Percentiles rank a stretch among this genome's conserved stretches.
Evolutionary conservation across 208 protist genomes (phyloP).

Genomic region (Naegleria gruberi): DNA sequence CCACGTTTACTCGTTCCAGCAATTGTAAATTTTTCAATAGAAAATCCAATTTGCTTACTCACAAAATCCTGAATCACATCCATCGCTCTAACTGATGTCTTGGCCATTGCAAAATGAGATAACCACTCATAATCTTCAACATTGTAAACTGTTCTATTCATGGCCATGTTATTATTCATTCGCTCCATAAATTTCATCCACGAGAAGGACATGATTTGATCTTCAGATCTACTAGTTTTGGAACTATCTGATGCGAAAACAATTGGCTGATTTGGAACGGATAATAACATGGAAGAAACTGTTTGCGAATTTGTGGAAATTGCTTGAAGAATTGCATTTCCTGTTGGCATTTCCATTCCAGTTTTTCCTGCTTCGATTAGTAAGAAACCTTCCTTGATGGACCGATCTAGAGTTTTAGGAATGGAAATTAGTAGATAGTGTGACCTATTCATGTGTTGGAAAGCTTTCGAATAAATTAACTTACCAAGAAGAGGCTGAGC

Average conservation of each 20-base stretch:
- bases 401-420: neutral
- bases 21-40: too few relatives aligned
- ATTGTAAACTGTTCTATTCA: too few relatives aligned
- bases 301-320: neutral
- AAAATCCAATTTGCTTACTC: too few relatives aligned
- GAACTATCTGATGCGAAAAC: neutral
- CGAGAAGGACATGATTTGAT: neutral
- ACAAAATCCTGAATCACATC: too few relatives aligned
- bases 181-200: conserved; percentile 39
- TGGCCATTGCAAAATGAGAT: too few relatives aligned
- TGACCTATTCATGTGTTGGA: neutral
- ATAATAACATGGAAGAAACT: neutral
- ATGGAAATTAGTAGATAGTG: neutral
- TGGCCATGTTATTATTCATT: neutral
- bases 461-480: too few relatives aligned
- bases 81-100: too few relatives aligned
- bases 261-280: neutral
- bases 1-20: conserved; percentile 21
- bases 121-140: too few relatives aligned
- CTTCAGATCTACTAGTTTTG: neutral
- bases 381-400: neutral
- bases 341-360: neutral
- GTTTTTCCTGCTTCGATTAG: neutral
- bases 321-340: neutral
- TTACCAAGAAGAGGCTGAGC: too few relatives aligned